phyloP scores from a whole-genome alignment of 2,329 filamentous ascomycete genomes.

The Sporothrix sp. region DNA sequence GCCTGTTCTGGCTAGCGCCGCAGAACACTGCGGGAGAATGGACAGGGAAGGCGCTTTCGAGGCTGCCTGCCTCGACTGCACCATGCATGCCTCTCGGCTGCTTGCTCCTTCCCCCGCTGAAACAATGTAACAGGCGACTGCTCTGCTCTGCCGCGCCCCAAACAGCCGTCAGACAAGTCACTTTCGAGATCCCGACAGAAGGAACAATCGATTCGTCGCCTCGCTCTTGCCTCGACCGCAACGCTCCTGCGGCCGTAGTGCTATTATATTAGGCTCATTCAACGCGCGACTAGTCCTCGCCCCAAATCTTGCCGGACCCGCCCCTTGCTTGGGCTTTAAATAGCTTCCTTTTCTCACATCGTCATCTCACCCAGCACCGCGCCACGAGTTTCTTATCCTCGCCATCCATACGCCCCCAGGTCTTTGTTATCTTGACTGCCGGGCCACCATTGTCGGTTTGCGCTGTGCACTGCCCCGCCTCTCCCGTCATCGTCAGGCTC shows the following conservation, averaged over 20 bases:
- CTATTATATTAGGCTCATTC: no score
- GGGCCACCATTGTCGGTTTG: no score
- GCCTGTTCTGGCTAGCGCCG: not conserved
- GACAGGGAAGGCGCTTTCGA: no score
- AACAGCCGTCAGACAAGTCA: not conserved
- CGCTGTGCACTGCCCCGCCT: not conserved
- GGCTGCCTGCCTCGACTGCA: no score
- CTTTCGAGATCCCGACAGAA: not conserved
- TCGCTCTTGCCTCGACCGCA: not conserved
- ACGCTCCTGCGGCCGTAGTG: no score
- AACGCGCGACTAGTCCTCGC: no score
- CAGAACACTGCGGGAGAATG: not conserved
- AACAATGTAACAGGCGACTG: not conserved
- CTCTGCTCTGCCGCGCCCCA: no score
- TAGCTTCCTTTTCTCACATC: not conserved
- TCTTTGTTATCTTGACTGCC: constrained; percentile 1
- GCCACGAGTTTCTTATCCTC: no score
- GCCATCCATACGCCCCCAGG: not conserved
- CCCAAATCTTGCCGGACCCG: not conserved
- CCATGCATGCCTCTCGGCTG: not conserved
- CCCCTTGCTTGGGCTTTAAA: not conserved
- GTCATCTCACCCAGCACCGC: not conserved
- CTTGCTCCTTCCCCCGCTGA: not conserved
- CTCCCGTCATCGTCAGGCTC: not conserved
- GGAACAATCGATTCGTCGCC: constrained; percentile 1